Conservation (phyloP, 495 filamentous ascomycete species). For the Tuber melanosporum region DNA sequence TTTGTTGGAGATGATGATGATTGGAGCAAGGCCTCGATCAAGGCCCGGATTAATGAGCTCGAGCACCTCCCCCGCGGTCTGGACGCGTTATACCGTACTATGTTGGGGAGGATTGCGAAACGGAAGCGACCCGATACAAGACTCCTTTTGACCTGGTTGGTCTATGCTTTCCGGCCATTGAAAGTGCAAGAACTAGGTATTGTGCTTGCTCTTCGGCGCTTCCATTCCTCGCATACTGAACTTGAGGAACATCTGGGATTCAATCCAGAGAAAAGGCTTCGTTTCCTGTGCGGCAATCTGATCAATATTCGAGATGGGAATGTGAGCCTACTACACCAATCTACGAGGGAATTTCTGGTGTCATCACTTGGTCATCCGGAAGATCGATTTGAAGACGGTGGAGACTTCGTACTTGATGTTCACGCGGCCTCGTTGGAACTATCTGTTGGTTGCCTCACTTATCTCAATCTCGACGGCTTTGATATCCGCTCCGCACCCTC, state of each 20-base stretch:
- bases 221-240: background rate
- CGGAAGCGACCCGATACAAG: background rate
- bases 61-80: slow-evolving; percentile 8
- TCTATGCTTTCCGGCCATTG: slow-evolving; percentile 12
- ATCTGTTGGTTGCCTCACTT: background rate
- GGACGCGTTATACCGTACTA: slow-evolving; percentile 8
- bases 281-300: background rate
- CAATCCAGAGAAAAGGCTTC: background rate
- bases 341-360: background rate
- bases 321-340: slow-evolving; percentile 2
- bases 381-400: background rate
- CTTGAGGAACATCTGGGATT: background rate
- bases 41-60: background rate
- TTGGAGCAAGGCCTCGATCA: background rate
- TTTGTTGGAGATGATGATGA: background rate
- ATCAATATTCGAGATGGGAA: background rate
- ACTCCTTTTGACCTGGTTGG: slow-evolving; percentile 8
- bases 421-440: background rate
- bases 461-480: slow-evolving; percentile 4
- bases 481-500: background rate
- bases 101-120: slow-evolving; percentile 2
- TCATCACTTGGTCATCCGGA: background rate
- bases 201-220: slow-evolving; percentile 7
- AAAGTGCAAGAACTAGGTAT: slow-evolving; percentile 6
- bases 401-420: background rate